A percentile compares a stretch with the other conserved stretches of the same genome.
phyloP scores from a whole-genome alignment of 768 basidiomycete species.

The Boletus pseudopeckii region DNA sequence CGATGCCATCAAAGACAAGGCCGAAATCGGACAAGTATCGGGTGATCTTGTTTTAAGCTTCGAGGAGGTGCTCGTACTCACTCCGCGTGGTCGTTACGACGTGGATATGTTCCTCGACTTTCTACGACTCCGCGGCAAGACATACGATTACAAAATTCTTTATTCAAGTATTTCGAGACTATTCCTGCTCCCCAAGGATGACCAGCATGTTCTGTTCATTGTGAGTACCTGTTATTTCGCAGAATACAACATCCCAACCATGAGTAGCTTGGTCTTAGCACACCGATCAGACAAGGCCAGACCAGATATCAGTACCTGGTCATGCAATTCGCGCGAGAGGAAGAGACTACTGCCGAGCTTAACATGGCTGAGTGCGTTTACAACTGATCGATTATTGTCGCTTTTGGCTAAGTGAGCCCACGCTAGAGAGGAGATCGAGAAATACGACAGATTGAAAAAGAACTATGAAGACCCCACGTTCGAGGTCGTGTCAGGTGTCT shows the following conservation, averaged over 20 bases:
- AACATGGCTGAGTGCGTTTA: conserved; percentile 83
- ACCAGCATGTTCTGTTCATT: conserved; percentile 92
- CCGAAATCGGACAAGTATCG: conserved; percentile 86
- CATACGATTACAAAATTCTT: conserved; percentile 97
- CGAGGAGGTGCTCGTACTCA: conserved; percentile 90
- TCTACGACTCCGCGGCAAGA: conserved; percentile 93
- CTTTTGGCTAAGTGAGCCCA: background rate
- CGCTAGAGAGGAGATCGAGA: conserved; percentile 67
- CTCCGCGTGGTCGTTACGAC: conserved; percentile 95
- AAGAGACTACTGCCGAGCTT: conserved; percentile 93
- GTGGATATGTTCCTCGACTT: conserved; percentile 98
- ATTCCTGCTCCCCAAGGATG: conserved; percentile 95
- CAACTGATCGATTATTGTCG: background rate
- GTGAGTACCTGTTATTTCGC: conserved; percentile 44
- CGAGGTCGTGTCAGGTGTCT: conserved; percentile 90
- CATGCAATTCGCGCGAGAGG: conserved; percentile 96
- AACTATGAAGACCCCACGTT: conserved; percentile 95
- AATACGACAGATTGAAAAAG: conserved; percentile 84
- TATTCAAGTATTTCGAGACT: conserved; percentile 83
- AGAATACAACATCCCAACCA: conserved; percentile 2
- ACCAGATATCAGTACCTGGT: conserved; percentile 97
- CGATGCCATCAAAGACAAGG: conserved; percentile 92
- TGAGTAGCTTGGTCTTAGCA: conserved; percentile 80
- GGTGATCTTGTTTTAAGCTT: conserved; percentile 94
- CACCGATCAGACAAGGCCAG: conserved; percentile 95